Base-by-base conservation (phyloP, 208 protist species). In the Trypanosoma mega region DNA sequence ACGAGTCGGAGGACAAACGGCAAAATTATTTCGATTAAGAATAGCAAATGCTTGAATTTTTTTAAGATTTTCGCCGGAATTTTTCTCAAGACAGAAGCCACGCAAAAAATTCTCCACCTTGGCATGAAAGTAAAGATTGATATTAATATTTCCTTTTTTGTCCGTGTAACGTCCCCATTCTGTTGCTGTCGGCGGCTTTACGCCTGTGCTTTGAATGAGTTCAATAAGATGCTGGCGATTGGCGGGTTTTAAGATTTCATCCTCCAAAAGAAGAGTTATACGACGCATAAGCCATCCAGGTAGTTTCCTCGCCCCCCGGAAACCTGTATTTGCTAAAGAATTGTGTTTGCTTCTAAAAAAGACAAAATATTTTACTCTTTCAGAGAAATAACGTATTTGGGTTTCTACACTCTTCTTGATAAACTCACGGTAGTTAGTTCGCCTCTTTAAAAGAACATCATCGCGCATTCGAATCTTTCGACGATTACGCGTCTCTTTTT, bases 371-470 rank as follows among this genome's bases (percentile, higher is more conserved):
- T 76, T 88, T 3, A 93, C 54, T 18, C 69, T 53, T 0, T 81
- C 74, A 1, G 82, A 39, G 20, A 87, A 84, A 58, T 86, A 95
- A 7, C 74, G 74, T 29, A 92, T 84, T 24, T 90, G 68, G 20
- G 79, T 64, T 45, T 75, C 76, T 37, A 95, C 68, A 41, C 80
- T 63, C 2, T 54, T 30, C 23, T 74, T 64, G 12, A 92, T 49
- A 41, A 72, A 36, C 33, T 75, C 66, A 18, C 76, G 76, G 47
- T 78, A 92, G 7, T 68, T 26, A 5, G 63, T n/a, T 11, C 76
- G 75, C 7, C 68, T 57, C 6, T 45, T 27, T 1, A 78, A 60
- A 24, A 21, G 47, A 14, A 74, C 59, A 54, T 92, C 87, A 39
- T 90, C 87, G 20, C 74, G 74, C 33, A 48, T 14, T 1, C 83